Evolutionary conservation across 495 filamentous ascomycete species (phyloP), one percentile per base, ranked within the genome.

Genomic region (Ascodesmis nigricans): DNA sequence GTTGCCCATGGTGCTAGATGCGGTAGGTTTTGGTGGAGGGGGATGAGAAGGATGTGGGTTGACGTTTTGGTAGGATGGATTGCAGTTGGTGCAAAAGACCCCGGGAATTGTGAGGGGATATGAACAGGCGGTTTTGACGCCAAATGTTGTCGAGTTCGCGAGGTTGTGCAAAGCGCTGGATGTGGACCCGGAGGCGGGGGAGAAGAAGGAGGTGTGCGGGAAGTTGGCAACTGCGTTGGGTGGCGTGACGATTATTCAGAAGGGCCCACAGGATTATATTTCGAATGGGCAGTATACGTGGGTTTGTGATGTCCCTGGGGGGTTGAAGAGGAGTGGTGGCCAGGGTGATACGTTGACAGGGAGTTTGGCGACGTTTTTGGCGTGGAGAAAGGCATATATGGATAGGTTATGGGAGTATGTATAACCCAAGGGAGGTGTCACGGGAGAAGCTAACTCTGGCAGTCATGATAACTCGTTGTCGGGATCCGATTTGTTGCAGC

Each of bases 331-430:
- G 36, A 83, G 75, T 35, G 90, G 87, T 25, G 87, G 87, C 2
- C 87, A 97, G 53, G 87, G 87, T 6, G 87, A 97, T 58, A 97
- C 87, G 6, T 58, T 97, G 44, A 97, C 87, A 2, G 87, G 87
- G 5, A 71, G 70, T 31, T 60, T 97, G 43, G 87, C 71, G 1
- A 95, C 87, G 9, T 62, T 97, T 41, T 53, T 97, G 40, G 82
- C 69, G 13, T 97, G 81, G 71, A 57, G 83, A 38, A 71, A 71
- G 46, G 78, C 80, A 16, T 97, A 97, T 55, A 61, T 75, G 33
- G 73, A 91, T 35, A 60, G 61, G 29, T 41, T 91, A 9, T 97
- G 87, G 87, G 76, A 83, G 38, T 60, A 52, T 4, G 59, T 37
- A 14, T 21, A n/a, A 18, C 23, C 31, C n/a, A 34, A 11, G 10